Percentiles rank a stretch among this genome's conserved stretches.
Conservation (phyloP, 805 yeast species). For the Candida palmyrensis region DNA sequence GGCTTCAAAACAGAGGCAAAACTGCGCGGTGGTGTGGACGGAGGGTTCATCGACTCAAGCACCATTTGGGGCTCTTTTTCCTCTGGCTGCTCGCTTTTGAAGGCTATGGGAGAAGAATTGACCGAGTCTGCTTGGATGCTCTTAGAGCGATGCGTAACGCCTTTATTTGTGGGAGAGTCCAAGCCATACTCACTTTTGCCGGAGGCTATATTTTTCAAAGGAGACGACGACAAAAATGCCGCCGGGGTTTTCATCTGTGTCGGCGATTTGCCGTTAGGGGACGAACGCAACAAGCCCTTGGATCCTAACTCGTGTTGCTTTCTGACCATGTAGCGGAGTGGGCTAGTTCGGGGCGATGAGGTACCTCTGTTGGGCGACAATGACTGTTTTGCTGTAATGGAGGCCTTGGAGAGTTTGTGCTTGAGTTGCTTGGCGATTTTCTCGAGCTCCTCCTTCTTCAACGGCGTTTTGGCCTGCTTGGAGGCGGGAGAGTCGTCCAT, state of each 20-base stretch:
- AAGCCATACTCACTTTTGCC: conserved; percentile 8
- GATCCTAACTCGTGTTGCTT: conserved; percentile 2
- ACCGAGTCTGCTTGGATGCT: background rate
- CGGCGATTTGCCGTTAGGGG: conserved; percentile 37
- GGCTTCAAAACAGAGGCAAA: conserved; percentile 18
- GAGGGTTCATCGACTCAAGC: conserved; percentile 23
- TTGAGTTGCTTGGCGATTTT: conserved; percentile 39
- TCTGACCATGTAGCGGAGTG: conserved; percentile 3
- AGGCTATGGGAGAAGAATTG: conserved; percentile 3
- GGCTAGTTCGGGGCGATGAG: conserved; percentile 7
- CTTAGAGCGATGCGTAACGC: background rate
- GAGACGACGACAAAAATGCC: conserved; percentile 29
- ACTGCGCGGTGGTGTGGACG: conserved; percentile 21
- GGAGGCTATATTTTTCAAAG: conserved; percentile 20
- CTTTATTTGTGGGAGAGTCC: conserved; percentile 31
- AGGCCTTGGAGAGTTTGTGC: conserved; percentile 36
- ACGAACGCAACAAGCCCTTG: conserved; percentile 7
- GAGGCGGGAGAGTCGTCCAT: conserved; percentile 1
- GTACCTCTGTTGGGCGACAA: conserved; percentile 13
- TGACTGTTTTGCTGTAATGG: conserved; percentile 39
- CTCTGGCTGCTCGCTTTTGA: conserved; percentile 4
- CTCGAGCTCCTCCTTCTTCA: conserved; percentile 41
- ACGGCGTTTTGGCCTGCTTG: conserved; percentile 24
- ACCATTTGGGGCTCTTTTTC: conserved; percentile 22
- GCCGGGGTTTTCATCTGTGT: conserved; percentile 34